These are phyloP conservation scores for Eremothecium cymbalariae DNA, from an alignment of 1,139 yeast species.

Conservation along the genomic window DNA sequence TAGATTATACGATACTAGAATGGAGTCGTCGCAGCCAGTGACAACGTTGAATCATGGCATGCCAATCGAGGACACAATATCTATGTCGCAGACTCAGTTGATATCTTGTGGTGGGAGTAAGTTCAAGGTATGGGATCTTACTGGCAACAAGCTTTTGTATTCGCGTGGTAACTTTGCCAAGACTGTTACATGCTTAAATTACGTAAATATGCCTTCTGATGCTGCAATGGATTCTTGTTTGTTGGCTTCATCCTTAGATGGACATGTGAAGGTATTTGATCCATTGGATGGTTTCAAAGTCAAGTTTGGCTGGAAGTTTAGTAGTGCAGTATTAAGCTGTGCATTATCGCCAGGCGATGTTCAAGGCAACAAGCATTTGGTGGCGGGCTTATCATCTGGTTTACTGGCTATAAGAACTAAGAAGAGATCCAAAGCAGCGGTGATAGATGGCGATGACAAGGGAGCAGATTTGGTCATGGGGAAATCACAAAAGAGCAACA, in stretches of 20 bases:
- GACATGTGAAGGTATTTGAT: constrained; percentile 93
- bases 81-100: constrained; percentile 70
- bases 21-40: constrained; percentile 41
- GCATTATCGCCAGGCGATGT: constrained; percentile 76
- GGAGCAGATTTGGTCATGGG: constrained; percentile 16
- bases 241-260: constrained; percentile 90
- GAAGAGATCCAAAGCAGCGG: constrained; percentile 53
- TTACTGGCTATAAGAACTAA: constrained; percentile 81
- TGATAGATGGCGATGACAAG: constrained; percentile 32
- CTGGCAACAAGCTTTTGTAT: constrained; percentile 46
- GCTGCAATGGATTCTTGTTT: constrained; percentile 59
- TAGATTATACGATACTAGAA: constrained; percentile 79
- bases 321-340: constrained; percentile 82
- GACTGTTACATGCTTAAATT: constrained; percentile 77
- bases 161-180: constrained; percentile 66
- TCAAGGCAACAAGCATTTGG: constrained; percentile 58
- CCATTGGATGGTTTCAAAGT: constrained; percentile 75
- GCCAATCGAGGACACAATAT: constrained; percentile 87
- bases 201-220: constrained; percentile 35
- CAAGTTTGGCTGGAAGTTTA: constrained; percentile 95
- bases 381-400: constrained; percentile 90
- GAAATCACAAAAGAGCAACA: constrained; percentile 30
- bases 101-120: constrained; percentile 82
- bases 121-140: constrained; percentile 86
- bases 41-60: constrained; percentile 44